phyloP scores from a whole-genome alignment of 164 flowering plant species.

The Buxus sempervirens region DNA sequence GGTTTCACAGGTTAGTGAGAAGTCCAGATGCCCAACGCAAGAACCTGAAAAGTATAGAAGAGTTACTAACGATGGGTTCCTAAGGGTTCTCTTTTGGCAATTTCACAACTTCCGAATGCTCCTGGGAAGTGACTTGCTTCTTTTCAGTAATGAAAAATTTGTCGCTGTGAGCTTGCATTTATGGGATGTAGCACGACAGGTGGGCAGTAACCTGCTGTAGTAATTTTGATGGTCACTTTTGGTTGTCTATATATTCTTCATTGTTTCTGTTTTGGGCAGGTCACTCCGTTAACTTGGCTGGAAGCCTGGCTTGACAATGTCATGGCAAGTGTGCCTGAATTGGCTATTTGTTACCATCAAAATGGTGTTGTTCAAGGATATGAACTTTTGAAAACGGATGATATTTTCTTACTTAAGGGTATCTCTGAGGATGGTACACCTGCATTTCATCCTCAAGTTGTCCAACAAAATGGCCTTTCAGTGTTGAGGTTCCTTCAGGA shows the following conservation, averaged over 20 bases:
- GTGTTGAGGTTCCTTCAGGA: slow-evolving; percentile 93
- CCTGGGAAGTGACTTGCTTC: slow-evolving; percentile 88
- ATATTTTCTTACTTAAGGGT: slow-evolving; percentile 82
- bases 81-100: slow-evolving; percentile 86
- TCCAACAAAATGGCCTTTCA: slow-evolving; percentile 94
- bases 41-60: slow-evolving; percentile 83
- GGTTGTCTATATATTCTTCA: neutral
- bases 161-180: slow-evolving; percentile 94
- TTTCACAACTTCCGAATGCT: slow-evolving; percentile 97
- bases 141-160: slow-evolving; percentile 93
- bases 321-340: slow-evolving; percentile 97
- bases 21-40: slow-evolving; percentile 52
- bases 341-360: slow-evolving; percentile 94
- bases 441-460: slow-evolving; percentile 95
- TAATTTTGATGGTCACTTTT: neutral
- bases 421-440: slow-evolving; percentile 91
- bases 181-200: slow-evolving; percentile 85
- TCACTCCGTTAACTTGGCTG: slow-evolving; percentile 91
- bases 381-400: slow-evolving; percentile 94
- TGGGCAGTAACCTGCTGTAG: slow-evolving; percentile 11
- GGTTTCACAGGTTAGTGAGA: slow-evolving; percentile 69
- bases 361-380: slow-evolving; percentile 96
- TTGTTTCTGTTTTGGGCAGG: slow-evolving; percentile 37
- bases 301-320: slow-evolving; percentile 99
- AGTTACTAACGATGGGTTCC: slow-evolving; percentile 56